Conservation (phyloP, 495 filamentous ascomycete species). For the Chaetomidium leptoderma region DNA sequence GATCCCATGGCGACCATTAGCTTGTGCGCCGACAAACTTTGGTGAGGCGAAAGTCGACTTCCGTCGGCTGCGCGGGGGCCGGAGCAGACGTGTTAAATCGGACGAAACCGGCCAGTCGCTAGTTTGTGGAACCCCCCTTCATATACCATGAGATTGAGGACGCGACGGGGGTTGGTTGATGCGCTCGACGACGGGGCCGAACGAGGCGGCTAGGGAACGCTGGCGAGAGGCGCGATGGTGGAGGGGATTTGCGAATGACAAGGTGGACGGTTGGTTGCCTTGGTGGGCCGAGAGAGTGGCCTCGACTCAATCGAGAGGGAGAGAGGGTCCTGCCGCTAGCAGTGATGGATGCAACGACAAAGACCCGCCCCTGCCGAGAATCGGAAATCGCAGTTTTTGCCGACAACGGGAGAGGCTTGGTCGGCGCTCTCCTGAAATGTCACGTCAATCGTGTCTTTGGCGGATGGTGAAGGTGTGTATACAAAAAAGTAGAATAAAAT, state of each 20-base stretch:
- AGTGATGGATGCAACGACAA: slow-evolving; percentile 2
- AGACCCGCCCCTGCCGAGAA: slow-evolving; percentile 5
- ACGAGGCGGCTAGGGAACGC: neutral
- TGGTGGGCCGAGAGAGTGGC: neutral
- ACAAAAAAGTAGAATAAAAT: neutral
- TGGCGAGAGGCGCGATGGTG: neutral
- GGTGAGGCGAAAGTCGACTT: slow-evolving; percentile 13
- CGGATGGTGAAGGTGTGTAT: neutral
- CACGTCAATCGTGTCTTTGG: neutral
- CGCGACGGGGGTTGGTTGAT: neutral
- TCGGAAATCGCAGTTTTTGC: slow-evolving; percentile 2
- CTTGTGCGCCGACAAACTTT: neutral
- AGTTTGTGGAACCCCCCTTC: neutral
- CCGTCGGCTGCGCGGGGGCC: slow-evolving; percentile 7
- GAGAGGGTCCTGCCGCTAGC: neutral
- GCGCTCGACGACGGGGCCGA: neutral
- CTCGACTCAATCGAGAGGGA: slow-evolving; percentile 4
- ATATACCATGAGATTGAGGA: slow-evolving; percentile 3
- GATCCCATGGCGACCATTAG: slow-evolving; percentile 67
- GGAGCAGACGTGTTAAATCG: neutral
- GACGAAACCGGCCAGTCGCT: neutral
- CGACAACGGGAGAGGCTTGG: neutral
- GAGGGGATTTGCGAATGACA: neutral
- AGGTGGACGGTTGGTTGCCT: neutral
- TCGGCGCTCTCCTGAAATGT: neutral